These are phyloP conservation scores for Chaetomium tenue DNA, from an alignment of 495 filamentous ascomycete species.

Conservation along the genomic window DNA sequence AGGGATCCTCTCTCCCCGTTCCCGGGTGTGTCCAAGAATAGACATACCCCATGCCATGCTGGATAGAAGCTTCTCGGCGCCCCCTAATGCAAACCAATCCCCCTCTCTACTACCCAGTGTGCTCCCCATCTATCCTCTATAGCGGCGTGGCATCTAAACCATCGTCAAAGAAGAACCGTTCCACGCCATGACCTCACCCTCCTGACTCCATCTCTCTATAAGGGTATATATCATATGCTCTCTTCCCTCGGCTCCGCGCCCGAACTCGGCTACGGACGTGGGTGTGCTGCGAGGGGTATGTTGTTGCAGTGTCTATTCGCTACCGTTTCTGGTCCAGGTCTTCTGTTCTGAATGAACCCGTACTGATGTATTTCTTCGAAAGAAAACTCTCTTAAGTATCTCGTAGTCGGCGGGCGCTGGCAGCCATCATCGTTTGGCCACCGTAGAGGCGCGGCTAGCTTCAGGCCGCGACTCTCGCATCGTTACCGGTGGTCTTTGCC, in stretches of 20 bases:
- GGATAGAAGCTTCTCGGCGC: not conserved
- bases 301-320: not conserved
- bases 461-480: constrained; percentile 32
- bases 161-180: not conserved
- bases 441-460: not conserved
- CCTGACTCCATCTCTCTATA: not conserved
- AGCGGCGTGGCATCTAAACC: not conserved
- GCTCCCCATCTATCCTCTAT: constrained; percentile 7
- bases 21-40: not conserved
- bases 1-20: not conserved
- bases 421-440: not conserved
- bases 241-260: not conserved
- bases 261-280: not conserved
- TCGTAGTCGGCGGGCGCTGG: too few relatives aligned
- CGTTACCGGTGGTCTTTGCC: constrained; percentile 25
- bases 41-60: not conserved
- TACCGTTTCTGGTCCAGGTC: not conserved
- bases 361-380: not conserved
- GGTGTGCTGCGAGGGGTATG: not conserved
- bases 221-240: not conserved
- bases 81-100: not conserved
- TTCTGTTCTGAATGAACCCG: not conserved
- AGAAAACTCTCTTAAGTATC: not conserved
- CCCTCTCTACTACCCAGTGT: not conserved
- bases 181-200: not conserved